Evolutionary conservation across 306 rosid species (phyloP).

Genomic region (Trifolium subterraneum): DNA sequence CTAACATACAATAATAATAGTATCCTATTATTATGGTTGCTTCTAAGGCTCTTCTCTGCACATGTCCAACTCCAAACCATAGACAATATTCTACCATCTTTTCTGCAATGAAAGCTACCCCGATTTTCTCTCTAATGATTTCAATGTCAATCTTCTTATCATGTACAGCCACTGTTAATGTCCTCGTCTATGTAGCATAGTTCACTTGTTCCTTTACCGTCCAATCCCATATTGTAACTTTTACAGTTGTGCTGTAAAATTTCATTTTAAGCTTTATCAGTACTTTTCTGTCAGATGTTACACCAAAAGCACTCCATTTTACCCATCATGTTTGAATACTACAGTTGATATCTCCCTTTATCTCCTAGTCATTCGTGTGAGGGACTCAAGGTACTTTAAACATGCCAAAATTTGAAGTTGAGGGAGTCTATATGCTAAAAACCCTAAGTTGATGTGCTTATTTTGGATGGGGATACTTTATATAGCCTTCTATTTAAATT

Average conservation of each 20-base stretch:
- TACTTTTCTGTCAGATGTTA: background rate
- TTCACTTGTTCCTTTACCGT: too few species aligned
- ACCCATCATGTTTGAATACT: background rate
- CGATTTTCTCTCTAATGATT: too few species aligned
- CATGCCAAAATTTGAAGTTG: conserved; percentile 9
- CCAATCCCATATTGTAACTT: too few species aligned
- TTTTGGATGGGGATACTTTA: conserved; percentile 9
- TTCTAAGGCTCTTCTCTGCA: too few species aligned
- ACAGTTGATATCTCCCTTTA: background rate
- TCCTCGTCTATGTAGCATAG: too few species aligned
- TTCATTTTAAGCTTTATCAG: background rate
- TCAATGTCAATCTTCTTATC: too few species aligned
- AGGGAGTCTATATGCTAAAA: too few species aligned
- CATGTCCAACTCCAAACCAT: too few species aligned
- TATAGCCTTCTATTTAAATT: conserved; percentile 11
- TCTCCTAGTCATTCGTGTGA: background rate
- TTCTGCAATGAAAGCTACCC: too few species aligned
- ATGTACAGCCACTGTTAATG: too few species aligned
- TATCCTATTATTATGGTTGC: background rate
- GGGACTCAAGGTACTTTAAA: background rate
- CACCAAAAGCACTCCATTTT: background rate
- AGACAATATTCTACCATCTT: background rate
- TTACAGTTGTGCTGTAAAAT: too few species aligned
- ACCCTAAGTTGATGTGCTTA: background rate
- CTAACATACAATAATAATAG: background rate